Evolutionary conservation across 106 monocot species (phyloP), one percentile per base, ranked within the genome.

Genomic region (Dioscorea zingiberensis): DNA sequence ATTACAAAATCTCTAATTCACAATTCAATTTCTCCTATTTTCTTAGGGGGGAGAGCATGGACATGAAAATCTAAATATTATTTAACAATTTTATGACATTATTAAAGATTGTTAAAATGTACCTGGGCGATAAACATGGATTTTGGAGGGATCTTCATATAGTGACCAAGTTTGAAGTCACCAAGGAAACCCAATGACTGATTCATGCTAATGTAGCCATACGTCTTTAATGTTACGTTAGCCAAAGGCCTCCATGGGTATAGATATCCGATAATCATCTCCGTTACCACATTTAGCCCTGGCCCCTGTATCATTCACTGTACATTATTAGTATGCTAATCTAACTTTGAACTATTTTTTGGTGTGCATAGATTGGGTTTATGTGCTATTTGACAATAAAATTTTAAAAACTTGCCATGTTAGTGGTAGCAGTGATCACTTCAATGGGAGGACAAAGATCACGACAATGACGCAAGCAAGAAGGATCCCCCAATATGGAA

Each of bases 121-220:
- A n/a, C 64, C 47, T 45, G 7, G 15, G n/a, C 64, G 13, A 64
- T 8, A 25, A 64, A 64, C 64, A 64, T 64, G 13, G 64, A 64
- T 22, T 21, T 64, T 46, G 64, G 64, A 7, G 64, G 64, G 11
- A 64, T 64, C 47, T 64, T 64, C 64, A 64, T 64, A 21, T 64
- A 64, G 21, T 64, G 47, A 22, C 64, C 64, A 19, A 64, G 47
- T 47, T 64, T 64, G 47, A 64, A 64, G 16, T 64, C 45, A 22
- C 1, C 10, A 2, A 66, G 27, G 28, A 66, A 66, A n/a, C 14
- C 13, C 1, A 66, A 21, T 27, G 51, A 48, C 3, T 28, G 48
- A 7, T 19, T 5, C 48, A 54, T 49, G 66, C 49, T n/a, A 21
- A 18, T 51, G 26, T 27, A 28, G 1, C 66, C 51, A 28, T 66